These are phyloP conservation scores for Cryomyces minteri DNA, from an alignment of 495 filamentous ascomycete genomes.

Conservation along the genomic window DNA sequence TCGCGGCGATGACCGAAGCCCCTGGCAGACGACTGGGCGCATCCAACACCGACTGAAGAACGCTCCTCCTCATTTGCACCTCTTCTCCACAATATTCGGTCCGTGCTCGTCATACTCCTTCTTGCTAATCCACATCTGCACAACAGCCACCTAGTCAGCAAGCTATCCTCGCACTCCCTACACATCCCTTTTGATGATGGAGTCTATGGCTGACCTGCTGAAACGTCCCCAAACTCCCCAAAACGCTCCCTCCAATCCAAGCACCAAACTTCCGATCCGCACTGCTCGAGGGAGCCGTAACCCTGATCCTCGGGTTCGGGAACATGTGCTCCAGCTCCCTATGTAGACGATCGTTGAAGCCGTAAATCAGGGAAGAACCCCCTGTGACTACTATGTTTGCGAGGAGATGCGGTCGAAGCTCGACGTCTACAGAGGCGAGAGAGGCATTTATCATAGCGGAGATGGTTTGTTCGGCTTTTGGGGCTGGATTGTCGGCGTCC, in stretches of 20 bases:
- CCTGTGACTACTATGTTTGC: constrained; percentile 89
- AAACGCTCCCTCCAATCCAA: constrained; percentile 94
- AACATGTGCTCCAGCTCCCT: constrained; percentile 60
- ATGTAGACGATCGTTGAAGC: constrained; percentile 77
- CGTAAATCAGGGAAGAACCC: constrained; percentile 63
- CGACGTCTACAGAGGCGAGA: constrained; percentile 65
- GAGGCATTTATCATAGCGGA: constrained; percentile 61
- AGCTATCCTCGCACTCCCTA: no score
- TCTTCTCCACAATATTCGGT: constrained; percentile 51
- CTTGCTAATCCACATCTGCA: constrained; percentile 73
- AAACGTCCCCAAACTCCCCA: constrained; percentile 94
- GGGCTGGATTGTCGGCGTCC: constrained; percentile 26
- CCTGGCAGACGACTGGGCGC: no score
- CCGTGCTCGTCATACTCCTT: constrained; percentile 74
- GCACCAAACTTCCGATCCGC: constrained; percentile 76
- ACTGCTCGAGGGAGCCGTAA: constrained; percentile 68
- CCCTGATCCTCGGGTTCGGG: constrained; percentile 67
- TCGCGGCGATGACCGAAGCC: no score
- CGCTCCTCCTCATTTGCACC: constrained; percentile 39
- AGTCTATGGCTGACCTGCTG: constrained; percentile 41
- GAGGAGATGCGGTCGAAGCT: constrained; percentile 65
- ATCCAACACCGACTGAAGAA: no score
- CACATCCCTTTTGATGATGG: not conserved
- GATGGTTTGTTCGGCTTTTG: constrained; percentile 54
- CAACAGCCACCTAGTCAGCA: not conserved